These are phyloP conservation scores for Apiotrichum akiyoshidainum DNA, from an alignment of 1,284 basidiomycete genomes.

Conservation along the genomic window DNA sequence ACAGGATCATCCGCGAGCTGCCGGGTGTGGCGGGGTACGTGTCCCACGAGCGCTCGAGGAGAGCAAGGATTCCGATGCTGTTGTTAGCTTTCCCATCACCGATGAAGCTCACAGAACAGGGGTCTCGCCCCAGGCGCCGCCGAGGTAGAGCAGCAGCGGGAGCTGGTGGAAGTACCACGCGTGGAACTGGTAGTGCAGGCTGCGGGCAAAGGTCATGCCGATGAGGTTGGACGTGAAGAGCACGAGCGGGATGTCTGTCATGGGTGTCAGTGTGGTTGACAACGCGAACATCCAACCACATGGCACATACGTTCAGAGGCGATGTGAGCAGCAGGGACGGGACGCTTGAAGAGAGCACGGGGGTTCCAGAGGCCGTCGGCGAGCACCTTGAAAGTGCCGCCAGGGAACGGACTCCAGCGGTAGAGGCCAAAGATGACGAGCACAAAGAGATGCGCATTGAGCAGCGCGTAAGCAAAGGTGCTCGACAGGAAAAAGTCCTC, in stretches of 20 bases:
- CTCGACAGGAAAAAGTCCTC: conserved; percentile 70
- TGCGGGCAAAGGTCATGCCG: conserved; percentile 88
- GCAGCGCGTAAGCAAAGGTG: conserved; percentile 62
- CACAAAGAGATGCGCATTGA: conserved; percentile 63
- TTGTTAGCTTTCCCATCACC: conserved; percentile 3
- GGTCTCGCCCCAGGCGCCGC: conserved; percentile 28
- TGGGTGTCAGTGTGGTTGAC: neutral
- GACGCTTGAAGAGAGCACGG: conserved; percentile 17
- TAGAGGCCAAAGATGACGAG: conserved; percentile 67
- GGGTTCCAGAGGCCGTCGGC: conserved; percentile 55
- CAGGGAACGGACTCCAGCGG: conserved; percentile 65
- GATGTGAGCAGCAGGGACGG: conserved; percentile 12
- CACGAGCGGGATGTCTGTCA: conserved; percentile 70
- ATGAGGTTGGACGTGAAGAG: conserved; percentile 90
- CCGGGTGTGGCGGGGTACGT: conserved; percentile 72
- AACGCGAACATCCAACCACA: no score
- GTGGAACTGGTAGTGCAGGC: conserved; percentile 97
- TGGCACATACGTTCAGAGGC: conserved; percentile 29
- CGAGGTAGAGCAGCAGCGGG: conserved; percentile 64
- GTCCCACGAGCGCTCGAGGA: conserved; percentile 84
- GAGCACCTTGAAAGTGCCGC: conserved; percentile 62
- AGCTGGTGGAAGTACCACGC: conserved; percentile 94
- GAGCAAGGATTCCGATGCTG: conserved; percentile 62
- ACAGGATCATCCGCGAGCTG: conserved; percentile 65
- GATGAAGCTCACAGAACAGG: conserved; percentile 28